These are phyloP conservation scores for Alternaria brassicae DNA, from an alignment of 2,329 filamentous ascomycete genomes.

Conservation along the genomic window DNA sequence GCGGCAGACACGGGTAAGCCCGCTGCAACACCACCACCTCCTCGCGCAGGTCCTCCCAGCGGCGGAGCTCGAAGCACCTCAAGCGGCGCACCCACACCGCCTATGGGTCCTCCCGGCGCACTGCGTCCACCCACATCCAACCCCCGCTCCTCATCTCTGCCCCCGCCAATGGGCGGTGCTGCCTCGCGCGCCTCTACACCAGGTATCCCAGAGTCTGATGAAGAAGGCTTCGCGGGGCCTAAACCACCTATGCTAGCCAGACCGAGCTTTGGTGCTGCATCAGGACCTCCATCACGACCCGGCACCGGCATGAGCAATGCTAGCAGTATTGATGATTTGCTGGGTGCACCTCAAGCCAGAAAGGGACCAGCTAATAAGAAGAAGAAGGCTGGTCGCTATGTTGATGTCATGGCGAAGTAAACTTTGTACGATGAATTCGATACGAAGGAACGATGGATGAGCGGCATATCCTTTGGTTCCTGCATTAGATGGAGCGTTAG, in stretches of 20 bases:
- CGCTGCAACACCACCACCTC: slow-evolving; percentile 76
- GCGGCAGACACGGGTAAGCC: slow-evolving; percentile 64
- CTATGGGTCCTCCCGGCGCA: slow-evolving; percentile 22
- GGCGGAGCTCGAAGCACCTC: slow-evolving; percentile 58
- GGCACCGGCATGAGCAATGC: slow-evolving; percentile 85
- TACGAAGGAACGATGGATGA: not conserved
- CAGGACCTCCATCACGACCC: slow-evolving; percentile 57
- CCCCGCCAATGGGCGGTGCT: slow-evolving; percentile 41
- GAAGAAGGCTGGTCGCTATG: slow-evolving; percentile 86
- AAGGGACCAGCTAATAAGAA: slow-evolving; percentile 65
- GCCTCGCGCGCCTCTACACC: slow-evolving; percentile 44
- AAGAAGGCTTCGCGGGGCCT: slow-evolving; percentile 29
- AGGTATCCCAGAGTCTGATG: slow-evolving; percentile 37
- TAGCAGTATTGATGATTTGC: slow-evolving; percentile 92
- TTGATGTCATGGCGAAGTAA: slow-evolving; percentile 70
- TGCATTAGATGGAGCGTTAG: slow-evolving; percentile 3
- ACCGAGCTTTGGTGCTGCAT: slow-evolving; percentile 33
- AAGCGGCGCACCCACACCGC: slow-evolving; percentile 35
- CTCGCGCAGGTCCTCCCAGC: slow-evolving; percentile 62
- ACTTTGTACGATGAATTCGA: not conserved
- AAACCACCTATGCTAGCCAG: slow-evolving; percentile 35
- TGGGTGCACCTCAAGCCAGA: slow-evolving; percentile 75
- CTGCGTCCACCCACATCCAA: slow-evolving; percentile 29
- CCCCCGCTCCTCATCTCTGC: slow-evolving; percentile 47
- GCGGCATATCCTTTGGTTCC: not conserved